phyloP scores from a whole-genome alignment of 2,329 filamentous ascomycete genomes.

The Xylaria sp. region DNA sequence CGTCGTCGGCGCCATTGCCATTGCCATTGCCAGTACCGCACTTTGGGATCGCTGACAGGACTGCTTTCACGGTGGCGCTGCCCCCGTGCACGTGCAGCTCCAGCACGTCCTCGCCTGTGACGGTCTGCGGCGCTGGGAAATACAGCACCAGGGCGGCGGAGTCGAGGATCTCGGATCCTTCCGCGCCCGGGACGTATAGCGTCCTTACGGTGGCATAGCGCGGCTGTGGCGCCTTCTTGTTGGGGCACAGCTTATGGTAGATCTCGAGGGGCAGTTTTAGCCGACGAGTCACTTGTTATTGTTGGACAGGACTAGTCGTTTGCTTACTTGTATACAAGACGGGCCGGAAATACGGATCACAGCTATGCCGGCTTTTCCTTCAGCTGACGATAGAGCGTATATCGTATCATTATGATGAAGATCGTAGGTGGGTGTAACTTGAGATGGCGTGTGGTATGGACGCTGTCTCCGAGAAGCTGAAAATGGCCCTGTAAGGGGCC shows the following conservation, averaged over 20 bases:
- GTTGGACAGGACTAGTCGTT: slow-evolving; percentile 10
- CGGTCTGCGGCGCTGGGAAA: slow-evolving; percentile 83
- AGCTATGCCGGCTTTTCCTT: slow-evolving; percentile 88
- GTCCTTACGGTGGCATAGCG: slow-evolving; percentile 77
- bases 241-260: slow-evolving; percentile 63
- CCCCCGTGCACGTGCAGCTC: slow-evolving; percentile 97
- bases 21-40: slow-evolving; percentile 47
- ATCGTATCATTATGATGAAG: slow-evolving; percentile 73
- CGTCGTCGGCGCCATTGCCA: too few relatives aligned
- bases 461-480: slow-evolving; percentile 18
- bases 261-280: slow-evolving; percentile 54
- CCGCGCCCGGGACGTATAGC: slow-evolving; percentile 66
- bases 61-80: slow-evolving; percentile 85
- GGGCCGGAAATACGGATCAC: slow-evolving; percentile 88
- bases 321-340: slow-evolving; percentile 63
- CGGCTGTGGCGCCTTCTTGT: slow-evolving; percentile 57
- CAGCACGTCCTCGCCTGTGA: slow-evolving; percentile 91
- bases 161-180: slow-evolving; percentile 71
- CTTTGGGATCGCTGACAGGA: slow-evolving; percentile 78
- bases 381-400: slow-evolving; percentile 89
- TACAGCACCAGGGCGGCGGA: slow-evolving; percentile 82
- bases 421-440: slow-evolving; percentile 18
- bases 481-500: slow-evolving; percentile 1
- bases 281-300: slow-evolving; percentile 25
- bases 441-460: slow-evolving; percentile 22